These are phyloP conservation scores for Saccharomyces hybrid DNA, from an alignment of 1,139 yeast species.

Conservation along the genomic window DNA sequence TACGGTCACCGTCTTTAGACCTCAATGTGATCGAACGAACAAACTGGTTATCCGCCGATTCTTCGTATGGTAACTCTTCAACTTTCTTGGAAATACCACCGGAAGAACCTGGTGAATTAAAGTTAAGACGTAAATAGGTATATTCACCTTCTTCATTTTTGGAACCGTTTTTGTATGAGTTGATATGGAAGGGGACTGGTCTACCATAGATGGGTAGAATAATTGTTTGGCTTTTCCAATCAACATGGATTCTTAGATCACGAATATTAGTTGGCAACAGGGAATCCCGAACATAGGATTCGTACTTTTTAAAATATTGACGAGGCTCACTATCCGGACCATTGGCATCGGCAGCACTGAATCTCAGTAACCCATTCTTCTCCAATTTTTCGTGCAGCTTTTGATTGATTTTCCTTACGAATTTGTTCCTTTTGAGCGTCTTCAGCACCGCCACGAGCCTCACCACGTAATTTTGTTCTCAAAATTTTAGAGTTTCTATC, in stretches of 20 bases:
- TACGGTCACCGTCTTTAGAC: conserved; percentile 84
- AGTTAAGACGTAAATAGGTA: conserved; percentile 82
- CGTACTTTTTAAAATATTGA: conserved; percentile 74
- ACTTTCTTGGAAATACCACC: conserved; percentile 63
- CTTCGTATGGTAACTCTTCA: conserved; percentile 85
- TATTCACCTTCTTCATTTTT: conserved; percentile 95
- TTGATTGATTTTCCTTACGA: conserved; percentile 73
- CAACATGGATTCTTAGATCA: conserved; percentile 82
- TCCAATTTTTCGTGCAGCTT: conserved; percentile 79
- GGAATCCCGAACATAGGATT: conserved; percentile 85
- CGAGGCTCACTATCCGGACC: conserved; percentile 60
- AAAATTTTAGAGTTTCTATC: conserved; percentile 46
- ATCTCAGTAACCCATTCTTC: conserved; percentile 74
- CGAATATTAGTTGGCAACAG: conserved; percentile 80
- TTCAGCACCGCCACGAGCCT: conserved; percentile 64
- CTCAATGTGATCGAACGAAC: conserved; percentile 82
- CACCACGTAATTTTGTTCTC: conserved; percentile 76
- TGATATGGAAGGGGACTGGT: conserved; percentile 96
- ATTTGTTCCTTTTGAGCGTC: conserved; percentile 60
- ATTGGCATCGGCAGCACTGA: conserved; percentile 65
- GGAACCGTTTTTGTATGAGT: conserved; percentile 87
- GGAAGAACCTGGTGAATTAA: conserved; percentile 85
- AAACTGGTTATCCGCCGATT: conserved; percentile 75
- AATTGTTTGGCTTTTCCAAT: conserved; percentile 79
- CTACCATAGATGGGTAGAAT: conserved; percentile 89